phyloP scores from a whole-genome alignment of 2,329 filamentous ascomycete genomes.

The Sarocladiaceae sp. region DNA sequence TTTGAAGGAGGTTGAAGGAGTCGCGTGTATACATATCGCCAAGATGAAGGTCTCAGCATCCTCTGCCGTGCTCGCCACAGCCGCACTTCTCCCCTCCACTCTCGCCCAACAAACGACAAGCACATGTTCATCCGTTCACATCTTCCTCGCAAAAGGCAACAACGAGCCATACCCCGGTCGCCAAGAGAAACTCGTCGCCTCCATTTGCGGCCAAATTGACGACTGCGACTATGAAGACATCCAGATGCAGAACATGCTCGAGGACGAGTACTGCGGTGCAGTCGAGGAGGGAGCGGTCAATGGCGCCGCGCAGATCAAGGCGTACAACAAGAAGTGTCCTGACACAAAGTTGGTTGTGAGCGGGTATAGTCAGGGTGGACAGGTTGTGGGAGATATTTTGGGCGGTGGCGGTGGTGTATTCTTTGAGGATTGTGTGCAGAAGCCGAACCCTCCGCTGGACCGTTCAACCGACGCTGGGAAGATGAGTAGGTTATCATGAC shows the following conservation, averaged over 20 bases:
- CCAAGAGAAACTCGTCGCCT: slow-evolving; percentile 20
- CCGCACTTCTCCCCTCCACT: not conserved
- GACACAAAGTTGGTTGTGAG: slow-evolving; percentile 34
- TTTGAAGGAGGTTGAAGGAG: not conserved
- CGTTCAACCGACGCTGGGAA: slow-evolving; percentile 22
- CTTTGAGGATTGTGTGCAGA: slow-evolving; percentile 25
- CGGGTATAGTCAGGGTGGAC: slow-evolving; percentile 36
- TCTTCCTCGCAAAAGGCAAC: slow-evolving; percentile 24
- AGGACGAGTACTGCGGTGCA: slow-evolving; percentile 26
- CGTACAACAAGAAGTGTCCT: slow-evolving; percentile 34
- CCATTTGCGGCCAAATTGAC: slow-evolving; percentile 21
- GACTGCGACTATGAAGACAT: slow-evolving; percentile 30
- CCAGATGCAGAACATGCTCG: slow-evolving; percentile 21
- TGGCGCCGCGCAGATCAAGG: slow-evolving; percentile 31
- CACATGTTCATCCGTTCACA: slow-evolving; percentile 19
- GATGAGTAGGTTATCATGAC: slow-evolving; percentile 22
- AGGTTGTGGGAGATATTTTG: slow-evolving; percentile 31
- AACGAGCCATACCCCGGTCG: slow-evolving; percentile 26
- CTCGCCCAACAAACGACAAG: not conserved
- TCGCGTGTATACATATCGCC: not conserved
- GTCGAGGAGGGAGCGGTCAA: slow-evolving; percentile 30
- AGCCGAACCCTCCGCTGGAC: slow-evolving; percentile 20
- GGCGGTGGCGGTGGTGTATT: slow-evolving; percentile 29
- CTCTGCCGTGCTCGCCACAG: not conserved
- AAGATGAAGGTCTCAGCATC: slow-evolving; percentile 2